Evolutionary conservation across 1,139 yeast species (phyloP).

Genomic region (Geotrichum siamense): DNA sequence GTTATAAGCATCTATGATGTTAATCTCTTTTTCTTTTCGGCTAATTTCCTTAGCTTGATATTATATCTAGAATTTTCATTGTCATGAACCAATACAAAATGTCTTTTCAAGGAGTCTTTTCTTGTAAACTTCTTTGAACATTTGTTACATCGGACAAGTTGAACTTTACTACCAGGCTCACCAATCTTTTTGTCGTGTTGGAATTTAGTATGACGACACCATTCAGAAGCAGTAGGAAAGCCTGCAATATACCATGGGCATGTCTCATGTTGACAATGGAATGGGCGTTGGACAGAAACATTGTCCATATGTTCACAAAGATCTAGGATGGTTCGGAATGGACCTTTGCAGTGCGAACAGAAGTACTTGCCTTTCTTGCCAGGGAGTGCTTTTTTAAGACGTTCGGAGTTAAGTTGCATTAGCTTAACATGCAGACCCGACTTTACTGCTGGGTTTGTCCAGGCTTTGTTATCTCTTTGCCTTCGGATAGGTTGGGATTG

Average conservation of each 20-base stretch:
- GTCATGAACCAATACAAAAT: slow-evolving; percentile 12
- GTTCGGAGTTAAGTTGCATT: slow-evolving; percentile 5
- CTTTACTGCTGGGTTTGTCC: slow-evolving; percentile 15
- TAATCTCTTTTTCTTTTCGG: slow-evolving; percentile 4
- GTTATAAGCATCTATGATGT: too few relatives aligned
- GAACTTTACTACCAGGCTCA: slow-evolving; percentile 1
- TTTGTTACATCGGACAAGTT: slow-evolving; percentile 34
- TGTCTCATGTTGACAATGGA: slow-evolving; percentile 46
- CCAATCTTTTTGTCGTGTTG: slow-evolving; percentile 38
- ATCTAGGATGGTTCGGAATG: slow-evolving; percentile 39
- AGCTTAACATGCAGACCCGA: slow-evolving; percentile 8
- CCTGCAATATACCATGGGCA: slow-evolving; percentile 64
- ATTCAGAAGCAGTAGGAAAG: slow-evolving; percentile 51
- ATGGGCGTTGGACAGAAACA: slow-evolving; percentile 38
- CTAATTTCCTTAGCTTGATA: slow-evolving; percentile 6
- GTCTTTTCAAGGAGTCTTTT: slow-evolving; percentile 27
- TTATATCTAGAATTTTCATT: slow-evolving; percentile 13
- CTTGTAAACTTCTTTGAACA: slow-evolving; percentile 53
- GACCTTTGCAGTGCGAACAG: slow-evolving; percentile 46
- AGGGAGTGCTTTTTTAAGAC: slow-evolving; percentile 9
- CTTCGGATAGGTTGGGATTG: neutral
- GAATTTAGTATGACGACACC: slow-evolving; percentile 53
- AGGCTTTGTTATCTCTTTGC: slow-evolving; percentile 10
- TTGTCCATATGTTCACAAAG: slow-evolving; percentile 46
- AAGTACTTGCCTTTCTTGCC: slow-evolving; percentile 45